Evolutionary conservation across 345 rosid genomes (phyloP).

Genomic region (Camelina hispida): DNA sequence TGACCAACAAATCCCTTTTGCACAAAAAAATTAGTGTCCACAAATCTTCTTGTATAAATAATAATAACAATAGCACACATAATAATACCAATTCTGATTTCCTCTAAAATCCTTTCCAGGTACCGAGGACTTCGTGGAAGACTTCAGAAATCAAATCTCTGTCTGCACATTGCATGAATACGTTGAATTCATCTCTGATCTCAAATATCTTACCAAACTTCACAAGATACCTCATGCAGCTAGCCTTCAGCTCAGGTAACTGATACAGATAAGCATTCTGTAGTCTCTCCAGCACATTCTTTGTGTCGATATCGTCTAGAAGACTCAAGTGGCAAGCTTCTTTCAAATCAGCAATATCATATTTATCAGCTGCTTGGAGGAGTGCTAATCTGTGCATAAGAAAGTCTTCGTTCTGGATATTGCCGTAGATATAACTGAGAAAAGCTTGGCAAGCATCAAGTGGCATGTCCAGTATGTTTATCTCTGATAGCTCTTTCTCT

Average conservation of each 20-base stretch:
- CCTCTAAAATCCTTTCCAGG: conserved; percentile 90
- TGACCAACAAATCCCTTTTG: conserved; percentile 51
- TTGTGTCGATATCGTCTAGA: conserved; percentile 76
- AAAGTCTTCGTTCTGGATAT: conserved; percentile 70
- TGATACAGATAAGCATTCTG: conserved; percentile 72
- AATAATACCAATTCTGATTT: background rate
- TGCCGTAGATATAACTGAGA: conserved; percentile 81
- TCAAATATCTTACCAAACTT: conserved; percentile 93
- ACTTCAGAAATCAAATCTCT: conserved; percentile 82
- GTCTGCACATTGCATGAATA: conserved; percentile 76
- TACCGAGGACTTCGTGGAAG: conserved; percentile 78
- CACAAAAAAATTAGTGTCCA: conserved; percentile 54
- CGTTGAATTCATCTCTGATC: conserved; percentile 75
- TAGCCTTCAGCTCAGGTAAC: conserved; percentile 68
- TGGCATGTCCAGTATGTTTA: conserved; percentile 81
- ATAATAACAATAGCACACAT: conserved; percentile 21
- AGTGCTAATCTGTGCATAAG: conserved; percentile 73
- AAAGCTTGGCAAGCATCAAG: conserved; percentile 81
- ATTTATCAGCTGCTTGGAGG: conserved; percentile 86
- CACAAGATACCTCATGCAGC: conserved; percentile 90
- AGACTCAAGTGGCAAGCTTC: conserved; percentile 89
- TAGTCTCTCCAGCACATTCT: conserved; percentile 90
- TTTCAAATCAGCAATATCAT: conserved; percentile 75
- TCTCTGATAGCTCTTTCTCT: conserved; percentile 81
- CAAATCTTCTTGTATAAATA: conserved; percentile 44